phyloP scores from a whole-genome alignment of 176 grass and related monocot genomes.

The Alloteropsis semialata region DNA sequence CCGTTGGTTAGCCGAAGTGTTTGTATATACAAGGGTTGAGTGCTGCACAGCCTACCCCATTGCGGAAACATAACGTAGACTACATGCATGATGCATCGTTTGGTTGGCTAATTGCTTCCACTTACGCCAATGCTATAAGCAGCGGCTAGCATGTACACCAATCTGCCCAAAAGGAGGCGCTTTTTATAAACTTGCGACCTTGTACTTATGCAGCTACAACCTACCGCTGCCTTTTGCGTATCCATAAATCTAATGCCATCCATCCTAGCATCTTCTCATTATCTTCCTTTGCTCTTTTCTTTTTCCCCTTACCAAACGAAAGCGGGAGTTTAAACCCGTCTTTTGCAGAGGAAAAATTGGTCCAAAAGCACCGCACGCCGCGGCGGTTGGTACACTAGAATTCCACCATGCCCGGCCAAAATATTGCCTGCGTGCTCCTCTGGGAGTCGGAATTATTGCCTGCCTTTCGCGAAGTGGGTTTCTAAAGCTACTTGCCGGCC shows the following conservation, averaged over 20 bases:
- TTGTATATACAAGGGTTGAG: background rate
- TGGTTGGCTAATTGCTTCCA: background rate
- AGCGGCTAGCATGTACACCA: background rate
- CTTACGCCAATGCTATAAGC: background rate
- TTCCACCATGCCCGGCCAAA: background rate
- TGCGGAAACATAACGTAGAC: background rate
- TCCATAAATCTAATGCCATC: background rate
- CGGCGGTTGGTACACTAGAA: slow-evolving; percentile 37
- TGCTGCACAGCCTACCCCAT: background rate
- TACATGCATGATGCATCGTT: too few relatives aligned
- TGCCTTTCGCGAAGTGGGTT: slow-evolving; percentile 49
- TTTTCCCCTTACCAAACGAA: slow-evolving; percentile 1
- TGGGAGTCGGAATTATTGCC: slow-evolving; percentile 20
- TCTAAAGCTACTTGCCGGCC: slow-evolving; percentile 23
- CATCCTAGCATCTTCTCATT: background rate
- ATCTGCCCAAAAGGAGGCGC: background rate
- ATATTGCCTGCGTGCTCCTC: slow-evolving; percentile 18
- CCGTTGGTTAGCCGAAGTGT: background rate
- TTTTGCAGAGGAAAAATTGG: slow-evolving; percentile 13
- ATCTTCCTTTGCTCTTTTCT: background rate
- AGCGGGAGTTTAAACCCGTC: background rate
- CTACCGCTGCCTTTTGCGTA: background rate
- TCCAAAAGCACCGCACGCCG: slow-evolving; percentile 43
- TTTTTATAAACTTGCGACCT: slow-evolving; percentile 10
- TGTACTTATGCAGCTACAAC: slow-evolving; percentile 25